phyloP scores from a whole-genome alignment of 345 rosid species.

The Eutrema heterophyllum region DNA sequence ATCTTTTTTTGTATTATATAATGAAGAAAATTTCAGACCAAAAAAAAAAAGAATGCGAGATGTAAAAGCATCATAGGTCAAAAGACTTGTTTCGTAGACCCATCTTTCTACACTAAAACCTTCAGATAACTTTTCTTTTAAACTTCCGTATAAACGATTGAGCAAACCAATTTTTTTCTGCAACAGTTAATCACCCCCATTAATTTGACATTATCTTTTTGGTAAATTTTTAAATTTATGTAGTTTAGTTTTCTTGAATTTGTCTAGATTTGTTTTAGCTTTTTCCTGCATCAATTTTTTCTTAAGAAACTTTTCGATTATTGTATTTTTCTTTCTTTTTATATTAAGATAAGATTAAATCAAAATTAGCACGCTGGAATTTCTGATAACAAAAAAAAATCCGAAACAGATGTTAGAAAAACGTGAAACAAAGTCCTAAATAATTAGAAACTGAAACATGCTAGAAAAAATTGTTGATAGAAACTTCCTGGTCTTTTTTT shows the following conservation, averaged over 20 bases:
- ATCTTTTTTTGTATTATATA: too few species aligned
- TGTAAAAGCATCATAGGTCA: neutral
- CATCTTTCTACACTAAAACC: too few species aligned
- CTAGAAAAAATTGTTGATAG: neutral
- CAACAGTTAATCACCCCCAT: neutral
- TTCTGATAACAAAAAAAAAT: neutral
- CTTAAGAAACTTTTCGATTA: neutral
- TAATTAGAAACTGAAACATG: neutral
- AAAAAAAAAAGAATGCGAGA: too few species aligned
- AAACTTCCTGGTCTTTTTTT: slow-evolving; percentile 8
- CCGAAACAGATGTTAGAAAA: neutral
- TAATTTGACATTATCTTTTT: neutral
- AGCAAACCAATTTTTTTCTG: neutral
- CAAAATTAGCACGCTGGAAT: neutral
- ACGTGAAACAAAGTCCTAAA: neutral
- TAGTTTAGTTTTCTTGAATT: neutral
- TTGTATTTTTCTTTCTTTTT: neutral
- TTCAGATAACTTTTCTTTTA: too few species aligned
- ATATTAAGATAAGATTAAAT: neutral
- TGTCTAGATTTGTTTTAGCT: neutral
- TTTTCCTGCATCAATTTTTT: neutral
- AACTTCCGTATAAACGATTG: neutral
- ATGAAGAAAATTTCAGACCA: too few species aligned
- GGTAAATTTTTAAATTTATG: neutral
- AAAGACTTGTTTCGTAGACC: too few species aligned